Evolutionary conservation across 306 rosid genomes (phyloP), one percentile per base, ranked within the genome.

Genomic region (Cicer pinnatifidum): DNA sequence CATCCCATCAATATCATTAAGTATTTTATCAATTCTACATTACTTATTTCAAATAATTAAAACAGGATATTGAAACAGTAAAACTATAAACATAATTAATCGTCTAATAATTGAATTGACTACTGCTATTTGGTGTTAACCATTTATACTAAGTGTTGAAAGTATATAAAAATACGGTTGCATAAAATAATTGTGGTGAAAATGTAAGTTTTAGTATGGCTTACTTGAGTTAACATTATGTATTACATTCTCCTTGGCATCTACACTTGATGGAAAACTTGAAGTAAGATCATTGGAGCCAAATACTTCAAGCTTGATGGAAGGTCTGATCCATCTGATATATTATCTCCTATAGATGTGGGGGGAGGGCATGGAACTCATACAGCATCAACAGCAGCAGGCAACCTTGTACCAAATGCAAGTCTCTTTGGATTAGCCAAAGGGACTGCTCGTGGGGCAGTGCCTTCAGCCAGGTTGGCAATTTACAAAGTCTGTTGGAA

Each of bases 201-300:
- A 64, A 41, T 64, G n/a, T 37, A 59, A 59, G 23, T 46, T 63
- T 47, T 45, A 47, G 56, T 10, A 62, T 58, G 44, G n/a, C 78
- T 71, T 51, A 39, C 19, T 6, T 52, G 35, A 38, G 13, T 75
- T 83, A 79, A 79, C 73, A 41, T 44, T 6, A 38, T 61, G 46
- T 19, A 67, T 69, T 79, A 35, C 51, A 61, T 70, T 75, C 10
- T 60, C 1, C 9, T 45, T 63, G 77, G 20, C 20, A 37, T n/a
- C 37, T 20, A 78, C 39, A 20, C 10, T 44, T 8, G 38, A 72
- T 72, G 80, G 59, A 9, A 41, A 66, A 79, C 71, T 53, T 79
- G 86, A 84, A 94, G 98, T 41, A 94, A 94, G 84, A 63, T 94
- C 48, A 79, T 94, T 46, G 97, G 97, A 57, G 98, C 98, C 57